A percentile compares a stretch with the other conserved stretches of the same genome.
Evolutionary conservation across 139 green algal species (phyloP).

Genomic region (Mesotaenium endlicherianum): DNA sequence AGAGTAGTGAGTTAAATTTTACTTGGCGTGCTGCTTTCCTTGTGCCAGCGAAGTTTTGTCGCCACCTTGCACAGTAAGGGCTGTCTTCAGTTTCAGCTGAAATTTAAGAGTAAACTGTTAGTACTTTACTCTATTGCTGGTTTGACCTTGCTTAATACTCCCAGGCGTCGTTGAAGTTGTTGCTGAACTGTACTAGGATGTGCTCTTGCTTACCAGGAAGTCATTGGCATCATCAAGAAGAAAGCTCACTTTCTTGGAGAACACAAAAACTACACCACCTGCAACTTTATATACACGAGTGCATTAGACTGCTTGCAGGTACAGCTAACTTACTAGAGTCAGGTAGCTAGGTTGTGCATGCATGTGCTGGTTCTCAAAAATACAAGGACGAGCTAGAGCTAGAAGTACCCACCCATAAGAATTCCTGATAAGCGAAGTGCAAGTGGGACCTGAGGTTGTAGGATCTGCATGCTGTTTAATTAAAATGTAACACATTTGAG

Average conservation of each 20-base stretch:
- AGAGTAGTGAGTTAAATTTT: no score
- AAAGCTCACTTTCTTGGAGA: slow-evolving; percentile 12
- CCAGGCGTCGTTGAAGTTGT: neutral
- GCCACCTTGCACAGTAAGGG: neutral
- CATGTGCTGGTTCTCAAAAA: neutral
- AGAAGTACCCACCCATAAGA: slow-evolving; percentile 17
- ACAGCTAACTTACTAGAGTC: neutral
- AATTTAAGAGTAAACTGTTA: neutral
- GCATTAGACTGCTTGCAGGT: neutral
- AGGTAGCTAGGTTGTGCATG: neutral
- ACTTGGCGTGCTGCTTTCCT: slow-evolving; percentile 5
- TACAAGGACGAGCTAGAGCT: neutral
- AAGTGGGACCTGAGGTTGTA: slow-evolving; percentile 22
- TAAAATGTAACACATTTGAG: neutral
- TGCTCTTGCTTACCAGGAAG: slow-evolving; percentile 12
- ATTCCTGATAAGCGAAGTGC: slow-evolving; percentile 23
- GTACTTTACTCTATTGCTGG: neutral
- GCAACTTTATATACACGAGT: neutral
- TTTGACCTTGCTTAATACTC: neutral
- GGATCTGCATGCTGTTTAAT: slow-evolving; percentile 10
- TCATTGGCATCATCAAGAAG: slow-evolving; percentile 18
- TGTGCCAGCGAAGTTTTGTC: neutral
- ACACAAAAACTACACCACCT: slow-evolving; percentile 26
- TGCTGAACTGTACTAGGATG: neutral
- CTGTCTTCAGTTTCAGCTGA: neutral